Conservation (phyloP, 306 rosid species). For the Pterocarpus macrocarpus region DNA sequence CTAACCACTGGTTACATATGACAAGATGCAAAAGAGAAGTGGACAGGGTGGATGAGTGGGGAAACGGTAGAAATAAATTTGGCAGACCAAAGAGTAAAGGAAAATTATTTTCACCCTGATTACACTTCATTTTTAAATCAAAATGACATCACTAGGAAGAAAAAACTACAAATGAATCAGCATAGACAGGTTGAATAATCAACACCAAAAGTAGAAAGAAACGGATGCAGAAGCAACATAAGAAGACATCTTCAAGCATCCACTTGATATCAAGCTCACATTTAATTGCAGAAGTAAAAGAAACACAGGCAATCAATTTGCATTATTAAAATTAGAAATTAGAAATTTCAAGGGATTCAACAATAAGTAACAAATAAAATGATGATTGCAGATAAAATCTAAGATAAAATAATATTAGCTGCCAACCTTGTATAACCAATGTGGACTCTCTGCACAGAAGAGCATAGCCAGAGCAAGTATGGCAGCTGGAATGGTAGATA, state of each 20-base stretch:
- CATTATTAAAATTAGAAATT: slow-evolving; percentile 33
- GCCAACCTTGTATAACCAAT: slow-evolving; percentile 89
- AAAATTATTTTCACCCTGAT: slow-evolving; percentile 25
- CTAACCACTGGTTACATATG: not conserved
- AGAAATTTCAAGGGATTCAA: slow-evolving; percentile 29
- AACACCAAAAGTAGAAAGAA: not conserved
- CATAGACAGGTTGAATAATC: not conserved
- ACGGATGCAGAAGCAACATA: not conserved
- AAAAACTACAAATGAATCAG: slow-evolving; percentile 29
- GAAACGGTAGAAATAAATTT: not conserved
- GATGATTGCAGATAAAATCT: slow-evolving; percentile 26
- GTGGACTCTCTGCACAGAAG: slow-evolving; percentile 94
- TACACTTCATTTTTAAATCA: slow-evolving; percentile 28
- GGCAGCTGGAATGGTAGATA: slow-evolving; percentile 86
- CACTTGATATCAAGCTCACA: slow-evolving; percentile 25
- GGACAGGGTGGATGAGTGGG: not conserved
- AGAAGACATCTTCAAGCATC: not conserved
- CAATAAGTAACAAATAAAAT: slow-evolving; percentile 18
- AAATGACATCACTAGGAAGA: slow-evolving; percentile 1
- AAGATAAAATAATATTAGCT: slow-evolving; percentile 28
- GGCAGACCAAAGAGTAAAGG: slow-evolving; percentile 7
- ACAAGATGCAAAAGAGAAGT: slow-evolving; percentile 24
- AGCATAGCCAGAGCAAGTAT: slow-evolving; percentile 76
- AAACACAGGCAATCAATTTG: slow-evolving; percentile 12
- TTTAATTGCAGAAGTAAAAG: slow-evolving; percentile 10